These are phyloP conservation scores for Talaromyces pinophilus DNA, from an alignment of 2,329 filamentous ascomycete genomes.

Conservation along the genomic window DNA sequence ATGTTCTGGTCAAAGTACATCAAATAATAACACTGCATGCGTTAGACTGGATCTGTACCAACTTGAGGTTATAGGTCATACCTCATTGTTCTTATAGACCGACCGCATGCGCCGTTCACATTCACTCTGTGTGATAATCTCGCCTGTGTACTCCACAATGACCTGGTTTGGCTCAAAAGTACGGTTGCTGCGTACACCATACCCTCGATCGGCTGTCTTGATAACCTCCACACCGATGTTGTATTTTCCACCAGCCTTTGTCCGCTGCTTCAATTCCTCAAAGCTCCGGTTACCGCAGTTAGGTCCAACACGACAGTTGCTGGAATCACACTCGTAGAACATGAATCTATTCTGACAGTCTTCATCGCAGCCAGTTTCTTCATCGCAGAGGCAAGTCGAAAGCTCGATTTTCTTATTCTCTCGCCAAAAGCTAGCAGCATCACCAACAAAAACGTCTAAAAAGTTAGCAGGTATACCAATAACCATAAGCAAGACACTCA, in stretches of 20 bases:
- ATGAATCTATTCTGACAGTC: constrained; percentile 93
- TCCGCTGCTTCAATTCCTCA: constrained; percentile 72
- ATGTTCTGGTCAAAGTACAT: constrained; percentile 99
- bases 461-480: constrained; percentile 4
- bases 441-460: constrained; percentile 84
- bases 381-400: constrained; percentile 74
- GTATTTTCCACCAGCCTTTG: constrained; percentile 78
- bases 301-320: constrained; percentile 80
- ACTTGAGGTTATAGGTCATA: constrained; percentile 46
- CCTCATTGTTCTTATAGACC: constrained; percentile 89
- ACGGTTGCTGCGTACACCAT: constrained; percentile 87
- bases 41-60: constrained; percentile 3
- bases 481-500: constrained; percentile 49
- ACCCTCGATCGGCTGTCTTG: constrained; percentile 83
- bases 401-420: constrained; percentile 73
- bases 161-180: constrained; percentile 88
- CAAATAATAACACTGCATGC: constrained; percentile 82
- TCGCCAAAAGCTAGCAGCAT: constrained; percentile 78
- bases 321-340: constrained; percentile 93
- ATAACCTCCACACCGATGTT: constrained; percentile 93
- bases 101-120: constrained; percentile 92
- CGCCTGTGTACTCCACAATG: constrained; percentile 96
- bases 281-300: constrained; percentile 88
- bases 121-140: constrained; percentile 94
- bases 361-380: constrained; percentile 80